Evolutionary conservation across 768 basidiomycete species (phyloP).

Genomic region (Hypholoma fasciculare): DNA sequence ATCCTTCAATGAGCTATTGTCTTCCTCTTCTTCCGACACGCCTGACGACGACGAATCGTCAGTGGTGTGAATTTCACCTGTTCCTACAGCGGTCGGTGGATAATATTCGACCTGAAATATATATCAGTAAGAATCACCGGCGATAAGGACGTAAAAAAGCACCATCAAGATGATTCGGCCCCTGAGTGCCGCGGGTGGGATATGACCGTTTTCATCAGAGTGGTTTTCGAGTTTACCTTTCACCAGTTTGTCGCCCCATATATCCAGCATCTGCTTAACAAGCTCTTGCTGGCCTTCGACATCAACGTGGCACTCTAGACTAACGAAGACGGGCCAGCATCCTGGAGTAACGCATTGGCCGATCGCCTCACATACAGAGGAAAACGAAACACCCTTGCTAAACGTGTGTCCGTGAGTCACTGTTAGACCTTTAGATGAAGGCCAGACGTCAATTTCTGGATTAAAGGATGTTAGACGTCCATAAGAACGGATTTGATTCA

Average conservation of each 20-base stretch:
- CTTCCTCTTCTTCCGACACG: slow-evolving; percentile 25
- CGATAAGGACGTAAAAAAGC: slow-evolving; percentile 7
- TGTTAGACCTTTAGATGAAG: slow-evolving; percentile 48
- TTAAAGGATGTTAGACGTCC: background rate
- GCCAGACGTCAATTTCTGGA: slow-evolving; percentile 68
- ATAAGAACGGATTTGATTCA: slow-evolving; percentile 4
- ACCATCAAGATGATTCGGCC: slow-evolving; percentile 65
- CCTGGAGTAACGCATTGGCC: slow-evolving; percentile 37
- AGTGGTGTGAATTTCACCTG: slow-evolving; percentile 18
- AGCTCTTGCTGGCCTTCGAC: slow-evolving; percentile 49
- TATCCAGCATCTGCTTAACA: slow-evolving; percentile 49
- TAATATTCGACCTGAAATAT: slow-evolving; percentile 56
- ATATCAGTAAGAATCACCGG: background rate
- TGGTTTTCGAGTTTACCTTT: slow-evolving; percentile 36
- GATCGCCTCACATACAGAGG: slow-evolving; percentile 54
- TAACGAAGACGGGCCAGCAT: slow-evolving; percentile 60
- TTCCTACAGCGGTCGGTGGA: slow-evolving; percentile 27
- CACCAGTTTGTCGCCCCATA: slow-evolving; percentile 55
- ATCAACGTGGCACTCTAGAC: slow-evolving; percentile 63
- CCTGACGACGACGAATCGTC: slow-evolving; percentile 23
- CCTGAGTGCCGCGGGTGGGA: slow-evolving; percentile 46
- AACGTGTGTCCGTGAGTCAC: slow-evolving; percentile 67
- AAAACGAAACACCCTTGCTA: slow-evolving; percentile 50
- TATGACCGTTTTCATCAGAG: slow-evolving; percentile 26
- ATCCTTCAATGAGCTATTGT: background rate